Evolutionary conservation across 2,329 filamentous ascomycete genomes (phyloP).

Genomic region (Xylariaceae sp.): DNA sequence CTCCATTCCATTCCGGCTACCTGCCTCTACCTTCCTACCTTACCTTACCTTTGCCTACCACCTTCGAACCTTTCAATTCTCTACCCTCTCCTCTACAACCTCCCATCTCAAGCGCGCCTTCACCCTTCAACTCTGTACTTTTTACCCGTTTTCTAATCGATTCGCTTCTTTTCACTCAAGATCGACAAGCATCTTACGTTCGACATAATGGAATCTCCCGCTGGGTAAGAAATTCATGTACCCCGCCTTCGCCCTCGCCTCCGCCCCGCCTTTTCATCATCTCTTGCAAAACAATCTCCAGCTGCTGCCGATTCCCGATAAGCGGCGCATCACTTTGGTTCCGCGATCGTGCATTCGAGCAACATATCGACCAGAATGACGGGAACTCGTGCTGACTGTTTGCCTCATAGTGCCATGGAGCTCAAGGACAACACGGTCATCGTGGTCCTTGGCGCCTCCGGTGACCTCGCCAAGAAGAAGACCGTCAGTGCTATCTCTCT

Average conservation of each 20-base stretch:
- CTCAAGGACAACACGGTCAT: conserved; percentile 98
- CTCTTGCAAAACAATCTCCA: conserved; percentile 15
- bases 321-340: conserved; percentile 10
- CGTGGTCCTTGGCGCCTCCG: conserved; percentile 92
- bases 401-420: conserved; percentile 67
- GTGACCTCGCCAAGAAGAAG: conserved; percentile 99
- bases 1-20: not conserved
- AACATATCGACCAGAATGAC: not conserved
- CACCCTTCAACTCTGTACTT: not conserved
- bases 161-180: conserved; percentile 13
- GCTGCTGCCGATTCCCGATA: conserved; percentile 6
- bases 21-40: not conserved
- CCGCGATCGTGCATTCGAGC: not conserved
- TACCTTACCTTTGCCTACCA: conserved; percentile 3
- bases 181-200: conserved; percentile 8
- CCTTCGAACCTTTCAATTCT: not conserved
- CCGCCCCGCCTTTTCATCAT: conserved; percentile 32
- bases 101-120: not conserved
- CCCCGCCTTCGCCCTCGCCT: conserved; percentile 22
- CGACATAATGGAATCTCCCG: conserved; percentile 30
- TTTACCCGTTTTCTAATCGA: not conserved
- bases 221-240: conserved; percentile 30
- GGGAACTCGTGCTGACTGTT: conserved; percentile 33
- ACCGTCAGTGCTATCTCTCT: conserved; percentile 56
- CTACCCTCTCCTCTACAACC: conserved; percentile 15